A percentile compares a stretch with the other conserved stretches of the same genome.
Conservation (phyloP, 31 red algal genomes). For the Odonthalia washingtoniensis region DNA sequence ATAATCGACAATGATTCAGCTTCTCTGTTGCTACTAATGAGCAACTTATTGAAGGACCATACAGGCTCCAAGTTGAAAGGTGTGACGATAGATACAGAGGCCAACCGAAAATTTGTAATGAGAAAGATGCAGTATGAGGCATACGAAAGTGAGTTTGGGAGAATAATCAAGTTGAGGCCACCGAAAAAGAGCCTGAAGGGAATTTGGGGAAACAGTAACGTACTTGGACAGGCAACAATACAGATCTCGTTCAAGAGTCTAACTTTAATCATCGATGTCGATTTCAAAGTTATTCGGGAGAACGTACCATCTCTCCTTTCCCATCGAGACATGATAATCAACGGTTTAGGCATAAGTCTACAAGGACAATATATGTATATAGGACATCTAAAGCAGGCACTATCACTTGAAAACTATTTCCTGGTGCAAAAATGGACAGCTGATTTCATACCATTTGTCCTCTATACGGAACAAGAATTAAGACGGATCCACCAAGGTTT, state of each 20-base stretch:
- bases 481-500: constrained; percentile 8
- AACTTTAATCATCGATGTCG: constrained; percentile 36
- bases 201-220: constrained; percentile 13
- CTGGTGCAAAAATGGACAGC: constrained; percentile 7
- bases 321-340: constrained; percentile 19
- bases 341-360: constrained; percentile 34
- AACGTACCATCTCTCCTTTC: constrained; percentile 9
- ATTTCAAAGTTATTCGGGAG: constrained; percentile 10
- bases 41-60: too few species aligned
- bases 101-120: too few species aligned
- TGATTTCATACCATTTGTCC: neutral
- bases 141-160: too few species aligned
- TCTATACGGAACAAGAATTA: constrained; percentile 9
- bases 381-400: neutral
- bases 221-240: constrained; percentile 2
- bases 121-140: too few species aligned
- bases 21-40: too few species aligned
- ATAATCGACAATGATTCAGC: too few species aligned
- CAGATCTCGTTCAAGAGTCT: constrained; percentile 8
- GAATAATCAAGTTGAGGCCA: too few species aligned
- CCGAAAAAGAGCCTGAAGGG: neutral
- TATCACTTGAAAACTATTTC: constrained; percentile 15
- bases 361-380: neutral
- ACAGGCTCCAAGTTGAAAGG: too few species aligned
- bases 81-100: too few species aligned